Percentiles rank a stretch among this genome's conserved stretches.
Evolutionary conservation across 169 alveolate genomes (phyloP).

Genomic region (Cryptosporidium tyzzeri): DNA sequence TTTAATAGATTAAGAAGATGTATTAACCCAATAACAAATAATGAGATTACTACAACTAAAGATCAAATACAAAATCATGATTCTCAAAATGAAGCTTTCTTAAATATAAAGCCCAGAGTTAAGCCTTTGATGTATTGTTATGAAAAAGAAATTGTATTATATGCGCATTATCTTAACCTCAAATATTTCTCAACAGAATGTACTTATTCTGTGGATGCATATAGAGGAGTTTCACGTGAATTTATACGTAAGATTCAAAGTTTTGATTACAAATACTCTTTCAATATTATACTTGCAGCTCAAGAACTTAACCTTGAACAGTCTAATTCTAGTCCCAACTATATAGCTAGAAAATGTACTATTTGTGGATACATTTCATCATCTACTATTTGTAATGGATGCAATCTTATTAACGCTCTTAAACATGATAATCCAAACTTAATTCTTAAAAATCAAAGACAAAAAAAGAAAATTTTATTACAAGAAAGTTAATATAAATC

Average conservation of each 20-base stretch:
- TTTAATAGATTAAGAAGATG: constrained; percentile 91
- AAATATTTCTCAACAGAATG: constrained; percentile 98
- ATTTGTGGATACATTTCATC: constrained; percentile 66
- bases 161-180: constrained; percentile 93
- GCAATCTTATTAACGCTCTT: constrained; percentile 33
- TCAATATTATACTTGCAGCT: constrained; percentile 41
- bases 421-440: constrained; percentile 24
- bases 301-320: constrained; percentile 42
- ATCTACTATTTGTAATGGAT: constrained; percentile 54
- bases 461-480: constrained; percentile 42
- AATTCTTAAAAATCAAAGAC: constrained; percentile 38
- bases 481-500: neutral
- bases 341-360: constrained; percentile 52
- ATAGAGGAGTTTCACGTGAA: constrained; percentile 95
- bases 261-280: constrained; percentile 43
- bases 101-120: constrained; percentile 87
- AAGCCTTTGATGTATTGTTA: constrained; percentile 95
- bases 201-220: constrained; percentile 96
- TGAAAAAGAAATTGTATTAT: constrained; percentile 97
- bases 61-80: neutral
- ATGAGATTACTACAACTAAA: constrained; percentile 76
- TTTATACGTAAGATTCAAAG: constrained; percentile 92
- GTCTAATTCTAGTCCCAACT: constrained; percentile 11
- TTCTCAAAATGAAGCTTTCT: constrained; percentile 4
- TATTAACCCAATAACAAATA: constrained; percentile 84